Conservation (phyloP, 2,329 filamentous ascomycete genomes). For the Myriosclerotinia duriaeana region DNA sequence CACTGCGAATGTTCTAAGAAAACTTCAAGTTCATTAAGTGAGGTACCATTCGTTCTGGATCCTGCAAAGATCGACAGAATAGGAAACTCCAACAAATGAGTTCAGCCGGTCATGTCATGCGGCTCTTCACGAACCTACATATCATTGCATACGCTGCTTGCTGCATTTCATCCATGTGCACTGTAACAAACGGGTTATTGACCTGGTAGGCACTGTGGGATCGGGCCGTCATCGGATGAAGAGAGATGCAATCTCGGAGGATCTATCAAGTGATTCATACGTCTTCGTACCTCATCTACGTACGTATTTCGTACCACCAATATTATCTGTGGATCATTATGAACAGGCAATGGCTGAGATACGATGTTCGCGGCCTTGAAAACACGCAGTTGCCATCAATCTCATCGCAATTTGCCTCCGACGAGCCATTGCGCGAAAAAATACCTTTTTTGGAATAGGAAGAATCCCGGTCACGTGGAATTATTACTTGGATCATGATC, state of each 20-base stretch:
- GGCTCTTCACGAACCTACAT: conserved; percentile 7
- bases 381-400: neutral
- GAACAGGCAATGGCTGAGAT: conserved; percentile 15
- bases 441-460: neutral
- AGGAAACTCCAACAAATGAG: conserved; percentile 1
- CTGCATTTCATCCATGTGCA: conserved; percentile 1
- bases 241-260: conserved; percentile 1
- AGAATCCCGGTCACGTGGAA: neutral
- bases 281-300: conserved; percentile 12
- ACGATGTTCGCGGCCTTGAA: neutral
- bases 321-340: neutral
- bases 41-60: neutral
- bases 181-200: neutral
- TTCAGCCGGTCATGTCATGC: conserved; percentile 20
- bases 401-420: conserved; percentile 7
- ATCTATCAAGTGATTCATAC: conserved; percentile 10
- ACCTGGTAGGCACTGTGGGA: neutral
- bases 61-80: conserved; percentile 18
- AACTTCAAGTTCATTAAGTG: neutral
- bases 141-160: conserved; percentile 5
- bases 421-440: neutral
- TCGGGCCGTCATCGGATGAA: conserved; percentile 21
- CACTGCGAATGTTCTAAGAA: neutral
- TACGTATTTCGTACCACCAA: conserved; percentile 10
- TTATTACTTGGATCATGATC: neutral